A percentile compares a stretch with the other conserved stretches of the same genome.
phyloP scores from a whole-genome alignment of 139 green algal genomes.

The Chlamydomonas asymmetrica region DNA sequence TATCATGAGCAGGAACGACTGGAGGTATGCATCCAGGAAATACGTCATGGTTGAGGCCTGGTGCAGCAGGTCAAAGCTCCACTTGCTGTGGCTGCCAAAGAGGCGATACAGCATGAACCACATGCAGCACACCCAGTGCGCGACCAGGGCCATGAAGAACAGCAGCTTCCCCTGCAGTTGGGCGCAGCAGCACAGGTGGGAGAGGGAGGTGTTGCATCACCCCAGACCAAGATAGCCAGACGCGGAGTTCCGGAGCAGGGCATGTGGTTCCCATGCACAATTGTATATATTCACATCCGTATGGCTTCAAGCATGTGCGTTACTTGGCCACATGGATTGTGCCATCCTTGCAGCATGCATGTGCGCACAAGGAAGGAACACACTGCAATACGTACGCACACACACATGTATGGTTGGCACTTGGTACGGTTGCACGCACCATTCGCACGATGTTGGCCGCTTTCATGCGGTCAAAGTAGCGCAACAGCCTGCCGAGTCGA shows the following conservation, averaged over 20 bases:
- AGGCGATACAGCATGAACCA: constrained; percentile 49
- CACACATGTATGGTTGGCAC: too few relatives aligned
- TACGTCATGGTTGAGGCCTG: constrained; percentile 29
- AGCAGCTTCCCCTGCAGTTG: constrained; percentile 40
- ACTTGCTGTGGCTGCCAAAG: constrained; percentile 10
- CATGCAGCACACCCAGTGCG: constrained; percentile 62
- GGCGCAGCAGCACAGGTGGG: neutral
- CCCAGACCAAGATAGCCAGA: too few relatives aligned
- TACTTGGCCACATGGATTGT: too few relatives aligned
- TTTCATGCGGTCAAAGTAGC: constrained; percentile 68
- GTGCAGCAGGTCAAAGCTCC: constrained; percentile 34
- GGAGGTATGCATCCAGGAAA: constrained; percentile 39
- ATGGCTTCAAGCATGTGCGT: too few relatives aligned
- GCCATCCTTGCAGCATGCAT: too few relatives aligned
- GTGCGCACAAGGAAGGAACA: too few relatives aligned
- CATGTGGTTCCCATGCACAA: too few relatives aligned
- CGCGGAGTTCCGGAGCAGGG: too few relatives aligned
- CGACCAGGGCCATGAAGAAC: constrained; percentile 59
- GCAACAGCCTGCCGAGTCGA: constrained; percentile 55
- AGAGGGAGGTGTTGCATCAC: too few relatives aligned
- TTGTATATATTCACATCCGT: too few relatives aligned
- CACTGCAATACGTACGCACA: too few relatives aligned
- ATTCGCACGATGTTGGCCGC: constrained; percentile 63
- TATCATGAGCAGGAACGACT: constrained; percentile 57
- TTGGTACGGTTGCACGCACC: constrained; percentile 26